A percentile compares a stretch with the other conserved stretches of the same genome.
These are phyloP conservation scores for Fraxinus greggii DNA, from an alignment of 305 asterid genomes.

Conservation along the genomic window DNA sequence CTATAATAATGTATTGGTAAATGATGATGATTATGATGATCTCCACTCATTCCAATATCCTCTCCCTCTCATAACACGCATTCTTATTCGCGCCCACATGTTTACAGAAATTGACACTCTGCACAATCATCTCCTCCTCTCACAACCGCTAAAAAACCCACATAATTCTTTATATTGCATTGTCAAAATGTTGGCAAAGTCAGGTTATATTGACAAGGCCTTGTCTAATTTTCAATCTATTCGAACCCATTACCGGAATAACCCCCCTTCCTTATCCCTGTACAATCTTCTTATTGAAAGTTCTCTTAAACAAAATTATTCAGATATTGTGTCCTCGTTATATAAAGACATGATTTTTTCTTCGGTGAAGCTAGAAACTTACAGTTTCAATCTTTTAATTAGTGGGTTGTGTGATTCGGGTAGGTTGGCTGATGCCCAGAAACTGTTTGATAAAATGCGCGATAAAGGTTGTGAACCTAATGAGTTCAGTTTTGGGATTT, in stretches of 20 bases:
- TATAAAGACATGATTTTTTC: constrained; percentile 66
- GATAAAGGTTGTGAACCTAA: constrained; percentile 72
- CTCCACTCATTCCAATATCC: constrained; percentile 29
- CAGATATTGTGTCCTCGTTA: constrained; percentile 47
- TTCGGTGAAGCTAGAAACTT: constrained; percentile 57
- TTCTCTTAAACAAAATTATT: constrained; percentile 35
- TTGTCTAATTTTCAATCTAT: constrained; percentile 59
- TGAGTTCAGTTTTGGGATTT: constrained; percentile 68
- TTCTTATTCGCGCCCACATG: constrained; percentile 64
- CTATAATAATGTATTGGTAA: background rate
- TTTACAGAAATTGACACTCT: constrained; percentile 57
- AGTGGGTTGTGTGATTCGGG: constrained; percentile 59
- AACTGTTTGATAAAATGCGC: constrained; percentile 71
- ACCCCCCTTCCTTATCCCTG: constrained; percentile 47
- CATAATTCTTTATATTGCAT: constrained; percentile 39
- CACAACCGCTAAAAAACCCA: constrained; percentile 27
- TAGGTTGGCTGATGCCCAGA: constrained; percentile 62
- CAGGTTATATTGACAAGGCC: constrained; percentile 48
- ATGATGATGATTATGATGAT: constrained; percentile 3
- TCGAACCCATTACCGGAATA: constrained; percentile 41
- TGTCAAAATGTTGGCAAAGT: constrained; percentile 47
- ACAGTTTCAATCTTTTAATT: constrained; percentile 74
- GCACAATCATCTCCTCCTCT: constrained; percentile 49
- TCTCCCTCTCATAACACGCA: constrained; percentile 52
- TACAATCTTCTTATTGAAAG: constrained; percentile 66